Base-by-base conservation (phyloP, 768 basidiomycete genomes). In the Russula virescens region DNA sequence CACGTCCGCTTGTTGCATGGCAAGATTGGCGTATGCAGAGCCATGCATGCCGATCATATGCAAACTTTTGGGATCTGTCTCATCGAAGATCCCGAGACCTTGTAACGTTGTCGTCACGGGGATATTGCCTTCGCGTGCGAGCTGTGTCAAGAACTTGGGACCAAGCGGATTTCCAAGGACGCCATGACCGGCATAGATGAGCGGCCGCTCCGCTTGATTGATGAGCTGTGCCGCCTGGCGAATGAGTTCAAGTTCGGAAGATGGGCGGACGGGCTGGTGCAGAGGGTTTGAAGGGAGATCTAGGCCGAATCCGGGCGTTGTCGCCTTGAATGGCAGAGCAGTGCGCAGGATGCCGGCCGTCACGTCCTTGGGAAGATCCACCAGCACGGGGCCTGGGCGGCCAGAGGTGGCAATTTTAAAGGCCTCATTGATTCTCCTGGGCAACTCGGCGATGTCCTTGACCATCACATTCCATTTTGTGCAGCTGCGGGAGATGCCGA, bases 391-490 rank as follows among this genome's bases (percentile, higher is more conserved):
- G 0, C 97, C 97, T 0, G 97, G 97, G 31, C 97, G 86, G 0
- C 97, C 97, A 8, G 94, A 91, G 1, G 93, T 95, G 16, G 97
- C 97, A 66, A 99, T 98, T 75, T 98, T 97, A 84, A 99, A 98
- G 0, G 97, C 97, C 74, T 99, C 97, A 72, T 98, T 98, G 72
- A 98, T 96, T 62, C 97, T 82, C 47, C 96, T 80, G 16, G 97
- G 97, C 3, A 98, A 81, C 75, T 98, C 97, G 14, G 90, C 75
- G 63, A 98, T 92, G 71, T 95, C 95, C 75, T 98, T 98, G 55
- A 98, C 92, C 94, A 98, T 96, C 64, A 99, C 96, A 72, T 99
- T 98, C 97, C 97, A 98, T 74, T 98, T 99, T 26, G 97, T 98
- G 78, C 97, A 99, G 69, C 88, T 87, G 55, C 96, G 82, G 34